Evolutionary conservation across 2,329 filamentous ascomycete genomes (phyloP).

Genomic region (Exophiala alcalophila): DNA sequence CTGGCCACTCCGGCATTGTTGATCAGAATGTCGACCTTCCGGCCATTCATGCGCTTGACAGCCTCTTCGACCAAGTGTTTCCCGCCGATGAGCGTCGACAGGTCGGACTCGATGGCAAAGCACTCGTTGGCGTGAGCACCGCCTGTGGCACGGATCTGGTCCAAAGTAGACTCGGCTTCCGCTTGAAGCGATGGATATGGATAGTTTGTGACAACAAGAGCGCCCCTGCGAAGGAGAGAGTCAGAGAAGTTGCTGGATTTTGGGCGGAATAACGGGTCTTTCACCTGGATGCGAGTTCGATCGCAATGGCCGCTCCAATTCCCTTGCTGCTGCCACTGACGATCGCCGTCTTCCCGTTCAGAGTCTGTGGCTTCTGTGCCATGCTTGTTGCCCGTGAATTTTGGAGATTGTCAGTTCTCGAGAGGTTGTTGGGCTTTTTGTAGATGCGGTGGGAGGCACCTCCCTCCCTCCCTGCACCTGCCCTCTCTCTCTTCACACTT

Average conservation of each 20-base stretch:
- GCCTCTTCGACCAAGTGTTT: constrained; percentile 11
- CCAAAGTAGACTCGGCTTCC: constrained; percentile 6
- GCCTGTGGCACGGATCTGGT: constrained; percentile 5
- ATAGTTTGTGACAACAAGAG: constrained; percentile 11
- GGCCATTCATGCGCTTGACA: constrained; percentile 3
- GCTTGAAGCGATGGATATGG: constrained; percentile 3
- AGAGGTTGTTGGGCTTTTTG: too few relatives aligned
- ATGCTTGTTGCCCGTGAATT: too few relatives aligned
- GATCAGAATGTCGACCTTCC: constrained; percentile 18
- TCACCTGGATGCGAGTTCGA: constrained; percentile 12
- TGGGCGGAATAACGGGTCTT: not conserved
- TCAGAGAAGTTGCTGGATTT: not conserved
- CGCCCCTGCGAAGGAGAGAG: constrained; percentile 2
- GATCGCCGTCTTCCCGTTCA: constrained; percentile 37
- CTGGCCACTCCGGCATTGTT: constrained; percentile 17
- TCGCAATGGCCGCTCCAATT: constrained; percentile 49
- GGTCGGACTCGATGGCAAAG: constrained; percentile 10
- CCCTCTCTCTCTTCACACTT: too few relatives aligned
- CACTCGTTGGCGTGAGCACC: constrained; percentile 4
- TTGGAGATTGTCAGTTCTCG: too few relatives aligned
- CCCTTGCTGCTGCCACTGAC: constrained; percentile 52
- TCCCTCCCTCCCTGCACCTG: too few relatives aligned
- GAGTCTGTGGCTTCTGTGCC: constrained; percentile 12
- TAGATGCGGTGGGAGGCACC: too few relatives aligned
- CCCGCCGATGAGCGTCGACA: constrained; percentile 12